Conservation (phyloP, 805 yeast genomes). For the Candida mattraensis region DNA sequence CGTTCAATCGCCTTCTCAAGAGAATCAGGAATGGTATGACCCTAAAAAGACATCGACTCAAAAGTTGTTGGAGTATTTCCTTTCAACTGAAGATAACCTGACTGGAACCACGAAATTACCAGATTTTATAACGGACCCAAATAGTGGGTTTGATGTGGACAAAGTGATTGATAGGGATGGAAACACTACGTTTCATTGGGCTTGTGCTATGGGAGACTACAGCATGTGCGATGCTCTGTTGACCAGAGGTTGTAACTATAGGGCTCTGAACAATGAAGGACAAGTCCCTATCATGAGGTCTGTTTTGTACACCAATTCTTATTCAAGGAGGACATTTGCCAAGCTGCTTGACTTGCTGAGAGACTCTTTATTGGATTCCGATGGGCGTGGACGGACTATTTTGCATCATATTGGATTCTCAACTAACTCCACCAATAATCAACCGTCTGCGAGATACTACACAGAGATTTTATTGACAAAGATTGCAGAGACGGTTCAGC, state of each 20-base stretch:
- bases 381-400: conserved; percentile 70
- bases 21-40: conserved; percentile 22
- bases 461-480: conserved; percentile 73
- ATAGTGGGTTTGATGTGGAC: conserved; percentile 65
- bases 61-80: conserved; percentile 51
- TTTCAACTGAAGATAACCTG: conserved; percentile 53
- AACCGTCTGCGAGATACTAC: conserved; percentile 82
- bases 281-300: conserved; percentile 87
- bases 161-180: conserved; percentile 92
- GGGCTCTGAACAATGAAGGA: conserved; percentile 63
- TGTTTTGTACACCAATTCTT: conserved; percentile 85
- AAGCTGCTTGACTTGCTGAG: conserved; percentile 72
- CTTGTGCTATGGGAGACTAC: conserved; percentile 90
- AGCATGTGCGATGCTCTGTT: conserved; percentile 74
- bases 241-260: conserved; percentile 70
- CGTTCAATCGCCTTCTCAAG: conserved; percentile 4
- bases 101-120: conserved; percentile 46
- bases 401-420: conserved; percentile 82
- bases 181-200: conserved; percentile 96
- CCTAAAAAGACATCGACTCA: conserved; percentile 43
- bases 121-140: conserved; percentile 60
- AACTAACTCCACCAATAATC: conserved; percentile 62
- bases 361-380: conserved; percentile 76
- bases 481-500: conserved; percentile 57
- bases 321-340: conserved; percentile 76